These are phyloP conservation scores for Neurospora sublineolata DNA, from an alignment of 495 filamentous ascomycete genomes.

Conservation along the genomic window DNA sequence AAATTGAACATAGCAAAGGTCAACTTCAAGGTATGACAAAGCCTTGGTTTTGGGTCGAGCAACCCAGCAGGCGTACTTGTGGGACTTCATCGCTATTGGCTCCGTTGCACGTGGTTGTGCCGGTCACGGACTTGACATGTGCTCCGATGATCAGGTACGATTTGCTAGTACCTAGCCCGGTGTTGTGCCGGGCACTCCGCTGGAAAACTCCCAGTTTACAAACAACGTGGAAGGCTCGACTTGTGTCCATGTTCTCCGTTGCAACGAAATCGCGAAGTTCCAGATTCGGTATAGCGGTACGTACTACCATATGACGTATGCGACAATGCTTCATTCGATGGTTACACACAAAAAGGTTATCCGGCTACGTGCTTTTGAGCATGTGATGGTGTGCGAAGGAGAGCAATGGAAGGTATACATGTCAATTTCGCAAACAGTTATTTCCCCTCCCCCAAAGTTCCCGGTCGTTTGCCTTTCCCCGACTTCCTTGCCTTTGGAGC, in stretches of 20 bases:
- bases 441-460: too few species aligned
- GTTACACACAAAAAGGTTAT: neutral
- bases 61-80: neutral
- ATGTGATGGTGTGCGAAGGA: too few species aligned
- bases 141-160: neutral
- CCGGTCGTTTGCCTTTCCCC: too few species aligned
- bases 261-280: neutral
- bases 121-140: neutral
- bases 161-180: neutral
- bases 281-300: neutral
- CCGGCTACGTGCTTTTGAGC: too few species aligned
- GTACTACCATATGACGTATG: neutral
- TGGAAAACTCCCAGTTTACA: neutral
- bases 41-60: neutral
- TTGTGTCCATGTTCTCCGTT: neutral
- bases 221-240: neutral
- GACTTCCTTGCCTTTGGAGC: too few species aligned
- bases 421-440: too few species aligned
- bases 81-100: neutral
- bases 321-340: neutral
- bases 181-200: neutral
- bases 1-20: neutral
- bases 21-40: neutral
- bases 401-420: too few species aligned
- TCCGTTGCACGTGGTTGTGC: neutral